phyloP scores from a whole-genome alignment of 805 yeast genomes.

The Myxozyma geophila region DNA sequence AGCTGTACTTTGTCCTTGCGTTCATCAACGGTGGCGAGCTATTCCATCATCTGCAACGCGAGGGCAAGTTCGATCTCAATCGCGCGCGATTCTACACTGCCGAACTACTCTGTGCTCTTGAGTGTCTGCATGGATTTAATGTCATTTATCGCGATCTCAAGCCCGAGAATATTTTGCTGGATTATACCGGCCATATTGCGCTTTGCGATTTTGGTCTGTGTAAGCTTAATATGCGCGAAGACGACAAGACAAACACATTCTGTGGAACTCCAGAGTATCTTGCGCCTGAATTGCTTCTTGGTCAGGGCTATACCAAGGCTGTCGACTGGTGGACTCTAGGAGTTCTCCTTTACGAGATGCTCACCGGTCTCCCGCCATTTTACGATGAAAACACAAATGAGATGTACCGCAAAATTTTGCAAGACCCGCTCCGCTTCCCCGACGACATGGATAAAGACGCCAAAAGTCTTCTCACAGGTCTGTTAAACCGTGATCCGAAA shows the following conservation, averaged over 20 bases:
- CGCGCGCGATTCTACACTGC: conserved; percentile 93
- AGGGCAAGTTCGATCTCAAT: conserved; percentile 85
- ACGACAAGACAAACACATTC: conserved; percentile 69
- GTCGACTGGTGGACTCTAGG: conserved; percentile 99
- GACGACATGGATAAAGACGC: conserved; percentile 85
- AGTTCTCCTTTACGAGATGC: conserved; percentile 89
- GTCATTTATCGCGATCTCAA: conserved; percentile 94
- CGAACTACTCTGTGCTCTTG: conserved; percentile 89
- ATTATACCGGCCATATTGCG: conserved; percentile 97
- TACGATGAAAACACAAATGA: conserved; percentile 91
- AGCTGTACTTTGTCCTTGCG: conserved; percentile 84
- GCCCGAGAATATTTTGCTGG: conserved; percentile 92
- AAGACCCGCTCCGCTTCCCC: conserved; percentile 88
- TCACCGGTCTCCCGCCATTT: conserved; percentile 95
- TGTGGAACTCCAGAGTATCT: conserved; percentile 98
- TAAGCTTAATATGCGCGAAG: conserved; percentile 82
- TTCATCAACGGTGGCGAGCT: conserved; percentile 97
- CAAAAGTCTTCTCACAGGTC: conserved; percentile 71
- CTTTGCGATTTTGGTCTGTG: conserved; percentile 96
- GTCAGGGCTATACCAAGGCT: conserved; percentile 91
- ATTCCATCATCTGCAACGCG: conserved; percentile 89
- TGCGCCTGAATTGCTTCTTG: conserved; percentile 90
- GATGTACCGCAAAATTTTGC: conserved; percentile 92
- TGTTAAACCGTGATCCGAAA: conserved; percentile 83
- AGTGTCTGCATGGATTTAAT: conserved; percentile 85